Percentiles rank a stretch among this genome's conserved stretches.
Evolutionary conservation across 1,284 basidiomycete genomes (phyloP).

Genomic region (Pseudozyma tsukubaensis): DNA sequence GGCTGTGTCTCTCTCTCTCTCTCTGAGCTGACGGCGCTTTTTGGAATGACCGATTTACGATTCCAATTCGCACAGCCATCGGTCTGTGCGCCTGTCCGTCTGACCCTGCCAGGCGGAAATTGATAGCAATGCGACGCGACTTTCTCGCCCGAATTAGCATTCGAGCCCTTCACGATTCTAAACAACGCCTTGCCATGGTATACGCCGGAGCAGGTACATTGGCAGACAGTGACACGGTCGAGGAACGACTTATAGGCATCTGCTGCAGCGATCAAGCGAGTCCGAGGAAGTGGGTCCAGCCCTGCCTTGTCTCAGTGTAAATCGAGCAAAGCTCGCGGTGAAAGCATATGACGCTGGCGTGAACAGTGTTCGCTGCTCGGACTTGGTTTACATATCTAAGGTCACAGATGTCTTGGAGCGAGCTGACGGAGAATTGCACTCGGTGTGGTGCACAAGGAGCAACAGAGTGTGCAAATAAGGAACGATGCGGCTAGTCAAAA

Average conservation of each 20-base stretch:
- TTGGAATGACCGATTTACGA: conserved; percentile 15
- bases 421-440: too few relatives aligned
- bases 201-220: too few relatives aligned
- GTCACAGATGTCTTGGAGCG: too few relatives aligned
- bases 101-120: neutral
- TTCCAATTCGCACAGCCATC: conserved; percentile 28
- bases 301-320: too few relatives aligned
- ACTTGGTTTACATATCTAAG: too few relatives aligned
- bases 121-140: neutral
- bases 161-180: neutral
- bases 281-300: too few relatives aligned
- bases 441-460: neutral
- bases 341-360: too few relatives aligned
- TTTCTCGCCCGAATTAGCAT: conserved; percentile 28
- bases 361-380: too few relatives aligned
- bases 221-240: neutral
- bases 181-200: neutral
- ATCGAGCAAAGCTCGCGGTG: too few relatives aligned
- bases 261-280: too few relatives aligned
- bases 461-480: neutral
- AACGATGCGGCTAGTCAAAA: conserved; percentile 24
- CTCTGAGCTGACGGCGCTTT: conserved; percentile 5
- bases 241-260: neutral
- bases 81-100: conserved; percentile 35
- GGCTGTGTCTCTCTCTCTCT: too few relatives aligned